Base-by-base conservation (phyloP, 768 basidiomycete genomes). In the Lactifluus echinatus region DNA sequence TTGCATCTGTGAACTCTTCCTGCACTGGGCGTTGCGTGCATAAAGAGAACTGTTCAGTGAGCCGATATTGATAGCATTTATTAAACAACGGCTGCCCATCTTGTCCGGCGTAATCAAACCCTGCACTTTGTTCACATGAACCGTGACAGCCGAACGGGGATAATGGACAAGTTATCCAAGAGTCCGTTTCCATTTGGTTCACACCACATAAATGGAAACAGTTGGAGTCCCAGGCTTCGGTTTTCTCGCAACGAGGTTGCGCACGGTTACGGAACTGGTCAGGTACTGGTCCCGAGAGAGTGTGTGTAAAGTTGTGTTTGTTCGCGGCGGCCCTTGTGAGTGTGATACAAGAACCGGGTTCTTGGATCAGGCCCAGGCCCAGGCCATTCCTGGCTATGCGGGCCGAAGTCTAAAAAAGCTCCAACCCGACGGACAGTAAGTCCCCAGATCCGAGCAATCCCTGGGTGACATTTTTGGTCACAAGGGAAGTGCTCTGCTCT, bases 361-460 rank as follows among this genome's bases (percentile, higher is more conserved):
- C 46, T 65, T 63, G 57, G 52, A 66, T 61, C 70, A 62, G 66
- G n/a, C n/a, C 69, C 72, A 76, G 64, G 63, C 73, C 71, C 56
- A 64, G 62, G 57, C 74, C n/a, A n/a, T n/a, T n/a, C n/a, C n/a
- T n/a, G n/a, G n/a, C n/a, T n/a, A n/a, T n/a, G n/a, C n/a, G n/a
- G n/a, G n/a, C n/a, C n/a, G n/a, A n/a, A n/a, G n/a, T n/a, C n/a
- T n/a, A n/a, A n/a, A n/a, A n/a, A n/a, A n/a, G n/a, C n/a, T n/a
- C n/a, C n/a, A n/a, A n/a, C n/a, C n/a, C n/a, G n/a, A n/a, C n/a
- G n/a, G n/a, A n/a, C n/a, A n/a, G n/a, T n/a, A n/a, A n/a, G n/a
- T n/a, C n/a, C n/a, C n/a, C n/a, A n/a, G n/a, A n/a, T n/a, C n/a
- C n/a, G n/a, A n/a, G n/a, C n/a, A n/a, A n/a, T n/a, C n/a, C n/a